Conservation (phyloP, 2,329 filamentous ascomycete species). For the Penicillium paneum region DNA sequence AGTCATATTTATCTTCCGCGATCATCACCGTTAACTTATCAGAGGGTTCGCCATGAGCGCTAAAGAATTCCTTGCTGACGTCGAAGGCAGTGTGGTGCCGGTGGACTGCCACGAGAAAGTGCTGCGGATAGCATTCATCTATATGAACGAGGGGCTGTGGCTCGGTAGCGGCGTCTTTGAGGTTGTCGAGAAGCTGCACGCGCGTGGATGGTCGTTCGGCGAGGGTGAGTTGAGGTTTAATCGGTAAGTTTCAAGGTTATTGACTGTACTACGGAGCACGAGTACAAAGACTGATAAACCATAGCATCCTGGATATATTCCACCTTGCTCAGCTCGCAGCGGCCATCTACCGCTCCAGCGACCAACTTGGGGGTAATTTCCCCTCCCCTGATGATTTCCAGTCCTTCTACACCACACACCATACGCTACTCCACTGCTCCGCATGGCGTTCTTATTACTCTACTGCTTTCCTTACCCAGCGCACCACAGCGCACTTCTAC, state of each 20-base stretch:
- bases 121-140: constrained; percentile 22
- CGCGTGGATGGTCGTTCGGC: constrained; percentile 20
- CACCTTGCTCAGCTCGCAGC: constrained; percentile 21
- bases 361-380: constrained; percentile 12
- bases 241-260: constrained; percentile 12
- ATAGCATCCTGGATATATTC: constrained; percentile 24
- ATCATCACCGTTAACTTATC: no score
- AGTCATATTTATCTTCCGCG: no score
- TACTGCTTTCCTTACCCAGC: constrained; percentile 12
- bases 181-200: constrained; percentile 21
- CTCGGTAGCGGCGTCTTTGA: constrained; percentile 15
- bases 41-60: constrained; percentile 10
- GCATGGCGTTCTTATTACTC: constrained; percentile 12
- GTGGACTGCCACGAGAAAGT: constrained; percentile 19
- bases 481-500: constrained; percentile 21
- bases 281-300: background rate
- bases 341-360: constrained; percentile 19
- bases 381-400: constrained; percentile 16
- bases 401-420: constrained; percentile 16
- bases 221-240: constrained; percentile 22
- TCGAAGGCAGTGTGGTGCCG: constrained; percentile 15
- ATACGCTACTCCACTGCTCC: constrained; percentile 15
- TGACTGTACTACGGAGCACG: no score
- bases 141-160: constrained; percentile 20
- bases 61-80: constrained; percentile 13